Evolutionary conservation across 352 stramenopile species (phyloP), one percentile per base, ranked within the genome.

Genomic region (Globisporangium splendens): DNA sequence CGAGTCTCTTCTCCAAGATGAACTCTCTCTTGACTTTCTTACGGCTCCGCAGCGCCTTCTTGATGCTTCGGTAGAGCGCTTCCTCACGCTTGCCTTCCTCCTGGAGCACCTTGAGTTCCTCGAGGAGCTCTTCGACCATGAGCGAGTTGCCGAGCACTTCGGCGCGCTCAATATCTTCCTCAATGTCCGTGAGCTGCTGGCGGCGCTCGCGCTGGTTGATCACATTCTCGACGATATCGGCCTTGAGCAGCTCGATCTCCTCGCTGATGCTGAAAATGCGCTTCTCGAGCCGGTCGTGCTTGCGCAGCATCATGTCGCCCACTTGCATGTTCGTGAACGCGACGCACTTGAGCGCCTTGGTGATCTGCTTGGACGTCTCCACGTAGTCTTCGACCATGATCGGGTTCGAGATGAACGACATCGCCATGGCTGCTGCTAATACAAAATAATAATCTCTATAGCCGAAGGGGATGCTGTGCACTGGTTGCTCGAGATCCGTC

Each of bases 321-420:
- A 82, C 70, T 58, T 87, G 77, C 65, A 79, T 81, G 64, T 74
- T 81, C 58, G 72, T 81, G 57, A 73, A 83, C 48, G 74, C 74
- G 43, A 87, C 77, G 68, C 67, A 79, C 54, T 87, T 87, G 55
- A 87, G 72, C 53, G 74, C 74, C 61, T 87, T 87, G 53, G 76
- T 79, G 54, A 76, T 73, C 56, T 87, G 77, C 69, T 83, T 82
- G 56, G 72, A 77, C 18, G 63, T 72, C 59, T 86, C 76, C 3
- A 66, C 46, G 13, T 66, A 71, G 47, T 70, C 59, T 44, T 66
- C 57, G 47, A 77, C 62, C 57, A 61, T 43, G 35, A 72, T 43
- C 50, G 69, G 55, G 47, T 69, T 60, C 24, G 61, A 60, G 52
- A 77, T 68, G 49, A 60, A 71, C 46, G 70, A 65, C 54, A 74